Evolutionary conservation across 2,329 filamentous ascomycete species (phyloP).

Genomic region (Calonectria pseudoturangicola): DNA sequence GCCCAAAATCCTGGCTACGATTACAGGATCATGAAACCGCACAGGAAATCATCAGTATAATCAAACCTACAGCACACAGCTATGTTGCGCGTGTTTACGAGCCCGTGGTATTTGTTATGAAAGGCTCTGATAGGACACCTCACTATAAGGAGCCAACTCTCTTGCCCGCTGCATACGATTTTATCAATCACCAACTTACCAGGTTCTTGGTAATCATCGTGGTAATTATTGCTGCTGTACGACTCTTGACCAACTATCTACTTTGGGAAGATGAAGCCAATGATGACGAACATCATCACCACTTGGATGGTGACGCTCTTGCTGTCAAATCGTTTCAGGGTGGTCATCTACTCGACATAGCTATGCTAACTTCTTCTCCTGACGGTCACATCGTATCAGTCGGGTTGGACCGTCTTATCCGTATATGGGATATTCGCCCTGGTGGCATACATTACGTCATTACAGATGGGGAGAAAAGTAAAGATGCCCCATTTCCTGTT

Average conservation of each 20-base stretch:
- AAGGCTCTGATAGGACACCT: conserved; percentile 79
- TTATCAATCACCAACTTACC: conserved; percentile 75
- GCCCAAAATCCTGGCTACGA: conserved; percentile 84
- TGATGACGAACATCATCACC: conserved; percentile 67
- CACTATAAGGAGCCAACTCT: conserved; percentile 62
- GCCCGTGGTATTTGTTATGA: conserved; percentile 82
- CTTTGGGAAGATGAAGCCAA: conserved; percentile 77
- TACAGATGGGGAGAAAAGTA: conserved; percentile 62
- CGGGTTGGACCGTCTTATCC: conserved; percentile 81
- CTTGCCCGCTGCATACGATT: conserved; percentile 74
- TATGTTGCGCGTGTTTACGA: conserved; percentile 85
- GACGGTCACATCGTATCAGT: conserved; percentile 81
- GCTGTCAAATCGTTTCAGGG: conserved; percentile 76
- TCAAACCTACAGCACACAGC: conserved; percentile 82
- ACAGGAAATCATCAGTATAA: conserved; percentile 83
- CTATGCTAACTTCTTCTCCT: conserved; percentile 76
- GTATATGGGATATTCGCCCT: conserved; percentile 78
- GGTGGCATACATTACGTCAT: conserved; percentile 65
- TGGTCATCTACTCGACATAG: conserved; percentile 82
- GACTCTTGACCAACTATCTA: conserved; percentile 83
- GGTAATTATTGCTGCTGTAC: conserved; percentile 78
- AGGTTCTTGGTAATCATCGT: conserved; percentile 79
- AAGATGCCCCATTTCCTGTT: conserved; percentile 73
- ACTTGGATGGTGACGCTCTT: conserved; percentile 66
- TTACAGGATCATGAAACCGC: conserved; percentile 88